A percentile compares a stretch with the other conserved stretches of the same genome.
Conservation (phyloP, 306 rosid genomes). For the Astragalus glycyphyllos region DNA sequence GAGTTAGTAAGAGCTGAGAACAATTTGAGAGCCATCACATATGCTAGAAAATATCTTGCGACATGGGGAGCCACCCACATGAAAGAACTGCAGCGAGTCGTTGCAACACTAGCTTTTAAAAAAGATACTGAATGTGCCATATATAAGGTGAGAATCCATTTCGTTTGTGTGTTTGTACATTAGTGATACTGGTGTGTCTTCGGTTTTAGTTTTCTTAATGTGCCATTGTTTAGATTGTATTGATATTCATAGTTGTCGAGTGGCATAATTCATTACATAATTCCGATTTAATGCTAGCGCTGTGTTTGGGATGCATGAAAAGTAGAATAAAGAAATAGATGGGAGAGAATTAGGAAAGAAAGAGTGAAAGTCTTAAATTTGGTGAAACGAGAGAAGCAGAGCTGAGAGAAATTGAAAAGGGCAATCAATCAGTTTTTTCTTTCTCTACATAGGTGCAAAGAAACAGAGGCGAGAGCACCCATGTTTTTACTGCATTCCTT, state of each 20-base stretch:
- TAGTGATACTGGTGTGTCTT: slow-evolving; percentile 1
- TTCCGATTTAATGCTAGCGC: not conserved
- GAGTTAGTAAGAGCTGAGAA: slow-evolving; percentile 95
- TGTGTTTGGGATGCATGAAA: too few species aligned
- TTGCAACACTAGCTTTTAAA: slow-evolving; percentile 85
- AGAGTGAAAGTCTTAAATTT: too few species aligned
- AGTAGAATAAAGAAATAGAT: too few species aligned
- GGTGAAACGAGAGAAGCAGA: too few species aligned
- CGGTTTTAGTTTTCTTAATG: not conserved
- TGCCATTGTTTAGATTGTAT: slow-evolving; percentile 23
- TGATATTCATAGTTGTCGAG: slow-evolving; percentile 30
- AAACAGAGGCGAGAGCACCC: too few species aligned
- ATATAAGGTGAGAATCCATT: slow-evolving; percentile 74
- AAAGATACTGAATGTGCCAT: slow-evolving; percentile 77
- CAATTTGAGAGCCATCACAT: slow-evolving; percentile 74
- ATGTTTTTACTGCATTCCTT: too few species aligned
- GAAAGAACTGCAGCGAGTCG: slow-evolving; percentile 91
- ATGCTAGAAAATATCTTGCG: slow-evolving; percentile 87
- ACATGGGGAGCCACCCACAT: slow-evolving; percentile 85
- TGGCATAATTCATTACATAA: slow-evolving; percentile 19
- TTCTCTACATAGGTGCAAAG: too few species aligned
- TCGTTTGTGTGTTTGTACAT: slow-evolving; percentile 16
- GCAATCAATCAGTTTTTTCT: too few species aligned
- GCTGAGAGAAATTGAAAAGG: too few species aligned
- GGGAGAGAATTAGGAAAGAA: too few species aligned